Evolutionary conservation across 2,329 filamentous ascomycete genomes (phyloP), one percentile per base, ranked within the genome.

Genomic region (Diaporthe humulicola): DNA sequence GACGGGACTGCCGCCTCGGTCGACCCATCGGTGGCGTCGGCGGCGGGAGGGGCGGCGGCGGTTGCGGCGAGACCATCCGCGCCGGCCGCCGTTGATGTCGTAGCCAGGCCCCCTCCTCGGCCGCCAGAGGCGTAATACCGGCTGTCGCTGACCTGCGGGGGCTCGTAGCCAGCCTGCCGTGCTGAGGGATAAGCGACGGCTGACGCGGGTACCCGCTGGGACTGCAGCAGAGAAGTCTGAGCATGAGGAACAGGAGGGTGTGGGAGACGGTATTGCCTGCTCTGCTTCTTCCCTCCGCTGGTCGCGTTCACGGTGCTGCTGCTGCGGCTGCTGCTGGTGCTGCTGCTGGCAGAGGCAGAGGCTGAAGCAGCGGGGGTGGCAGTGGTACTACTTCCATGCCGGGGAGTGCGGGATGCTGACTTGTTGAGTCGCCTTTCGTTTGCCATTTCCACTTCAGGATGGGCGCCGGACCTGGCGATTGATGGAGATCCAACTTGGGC

Each of bases 151-250:
- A 36, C 28, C 38, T 58, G 69, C 28, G 30, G 69, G n/a, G 54
- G 9, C 38, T 71, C 40, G 52, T 48, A 33, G 69, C 69, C 69
- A 45, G 3, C 33, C 36, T 64, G 70, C 25, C 70, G 70, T 50
- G 57, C 57, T 42, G 42, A 14, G 4, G 71, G 45, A 28, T 67
- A 54, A 25, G 73, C 33, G 42, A 56, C 33, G 50, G 7, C 52
- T 10, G 73, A 56, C 57, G 73, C 73, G 60, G 73, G 58, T 36
- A 58, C 70, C 57, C 60, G 74, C 58, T 73, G 74, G n/a, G 57
- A 42, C 61, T 73, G 73, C 30, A 69, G 70, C 15, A 73, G 54
- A 28, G 54, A 50, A 10, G 70, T 7, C 36, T 73, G 73, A 15
- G 70, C 70, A 50, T 48, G 57, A 48, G 74, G 57, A 2, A 71